phyloP scores from a whole-genome alignment of 169 alveolate genomes.

The Plasmodium knowlesi region DNA sequence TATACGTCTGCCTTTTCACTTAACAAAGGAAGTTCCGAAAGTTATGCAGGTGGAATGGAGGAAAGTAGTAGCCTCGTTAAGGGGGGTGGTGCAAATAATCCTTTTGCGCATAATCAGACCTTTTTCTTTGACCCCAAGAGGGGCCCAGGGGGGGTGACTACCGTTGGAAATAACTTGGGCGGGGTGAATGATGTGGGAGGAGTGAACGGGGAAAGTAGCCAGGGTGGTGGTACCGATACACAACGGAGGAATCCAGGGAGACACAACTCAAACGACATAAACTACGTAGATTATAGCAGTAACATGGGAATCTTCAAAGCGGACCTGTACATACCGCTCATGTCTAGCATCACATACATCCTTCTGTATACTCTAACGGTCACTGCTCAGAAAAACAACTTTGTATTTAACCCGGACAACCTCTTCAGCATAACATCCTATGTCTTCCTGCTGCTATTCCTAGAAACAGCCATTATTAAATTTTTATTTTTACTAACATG shows the following conservation, averaged over 20 bases:
- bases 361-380: slow-evolving; percentile 29
- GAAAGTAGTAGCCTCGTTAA: not conserved
- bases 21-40: not conserved
- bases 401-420: slow-evolving; percentile 40
- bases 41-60: not conserved
- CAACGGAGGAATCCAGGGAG: not conserved
- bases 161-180: not conserved
- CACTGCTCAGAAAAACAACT: slow-evolving; percentile 41
- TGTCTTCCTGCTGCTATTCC: slow-evolving; percentile 42
- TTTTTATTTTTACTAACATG: slow-evolving; percentile 26
- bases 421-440: slow-evolving; percentile 45
- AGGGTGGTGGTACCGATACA: not conserved
- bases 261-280: slow-evolving; percentile 48
- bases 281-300: slow-evolving; percentile 42
- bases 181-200: not conserved
- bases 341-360: slow-evolving; percentile 50
- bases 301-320: slow-evolving; percentile 64
- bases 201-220: not conserved
- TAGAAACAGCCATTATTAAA: slow-evolving; percentile 44
- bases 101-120: not conserved
- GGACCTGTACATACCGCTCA: slow-evolving; percentile 48
- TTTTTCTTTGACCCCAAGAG: not conserved
- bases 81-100: not conserved
- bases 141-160: not conserved
- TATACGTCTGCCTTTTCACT: slow-evolving; percentile 21